Evolutionary conservation across 768 basidiomycete genomes (phyloP).

Genomic region (Termitomyces sp.): DNA sequence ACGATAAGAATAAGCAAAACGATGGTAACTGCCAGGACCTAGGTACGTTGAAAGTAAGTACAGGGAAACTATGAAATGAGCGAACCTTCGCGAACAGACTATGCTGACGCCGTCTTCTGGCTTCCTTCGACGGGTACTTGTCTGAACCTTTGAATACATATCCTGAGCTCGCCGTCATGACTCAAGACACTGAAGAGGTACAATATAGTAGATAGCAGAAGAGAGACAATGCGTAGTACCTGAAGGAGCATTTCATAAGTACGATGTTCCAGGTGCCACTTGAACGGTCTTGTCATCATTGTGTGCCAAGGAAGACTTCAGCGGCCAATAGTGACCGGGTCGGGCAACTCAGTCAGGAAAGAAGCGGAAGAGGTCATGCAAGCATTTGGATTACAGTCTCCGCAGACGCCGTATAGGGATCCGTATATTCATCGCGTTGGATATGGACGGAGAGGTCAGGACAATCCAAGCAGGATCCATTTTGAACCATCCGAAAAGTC

Average conservation of each 20-base stretch:
- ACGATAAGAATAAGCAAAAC: constrained; percentile 46
- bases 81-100: neutral
- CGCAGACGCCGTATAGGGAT: neutral
- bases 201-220: neutral
- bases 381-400: neutral
- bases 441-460: neutral
- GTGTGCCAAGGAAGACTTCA: constrained; percentile 1
- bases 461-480: neutral
- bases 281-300: neutral
- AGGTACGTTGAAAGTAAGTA: neutral
- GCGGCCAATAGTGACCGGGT: neutral
- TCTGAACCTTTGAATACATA: neutral
- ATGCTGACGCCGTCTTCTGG: neutral
- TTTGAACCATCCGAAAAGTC: neutral
- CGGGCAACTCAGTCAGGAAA: neutral
- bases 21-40: constrained; percentile 51
- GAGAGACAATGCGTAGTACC: constrained; percentile 3
- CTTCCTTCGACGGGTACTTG: neutral
- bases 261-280: neutral
- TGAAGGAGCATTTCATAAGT: neutral
- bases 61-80: neutral
- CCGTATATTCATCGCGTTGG: neutral
- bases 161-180: neutral
- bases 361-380: neutral
- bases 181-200: neutral